phyloP scores from a whole-genome alignment of 352 stramenopile genomes.

The Phytophthora pluvialis region DNA sequence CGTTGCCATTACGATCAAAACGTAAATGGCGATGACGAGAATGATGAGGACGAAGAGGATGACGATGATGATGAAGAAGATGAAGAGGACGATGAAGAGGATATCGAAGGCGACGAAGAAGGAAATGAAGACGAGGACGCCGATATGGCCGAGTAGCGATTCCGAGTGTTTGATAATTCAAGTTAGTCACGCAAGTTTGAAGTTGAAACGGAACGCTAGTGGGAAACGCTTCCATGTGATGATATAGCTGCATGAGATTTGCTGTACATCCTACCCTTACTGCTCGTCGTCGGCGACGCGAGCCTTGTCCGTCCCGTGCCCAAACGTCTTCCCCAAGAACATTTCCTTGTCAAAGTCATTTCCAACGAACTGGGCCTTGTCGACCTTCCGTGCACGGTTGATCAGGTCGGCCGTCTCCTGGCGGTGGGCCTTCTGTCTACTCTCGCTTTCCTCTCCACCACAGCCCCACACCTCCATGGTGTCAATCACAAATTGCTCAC shows the following conservation, averaged over 20 bases:
- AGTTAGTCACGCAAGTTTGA: constrained; percentile 37
- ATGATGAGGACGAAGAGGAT: constrained; percentile 49
- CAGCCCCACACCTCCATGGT: constrained; percentile 85
- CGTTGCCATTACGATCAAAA: constrained; percentile 71
- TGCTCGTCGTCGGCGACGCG: constrained; percentile 76
- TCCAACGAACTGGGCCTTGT: constrained; percentile 86
- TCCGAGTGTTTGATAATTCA: constrained; percentile 38
- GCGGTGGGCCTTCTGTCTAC: constrained; percentile 66
- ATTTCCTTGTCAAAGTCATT: constrained; percentile 88
- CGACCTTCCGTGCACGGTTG: constrained; percentile 81
- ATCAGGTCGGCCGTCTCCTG: constrained; percentile 87
- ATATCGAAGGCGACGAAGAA: constrained; percentile 18
- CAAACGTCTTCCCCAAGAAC: constrained; percentile 83
- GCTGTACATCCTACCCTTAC: constrained; percentile 20
- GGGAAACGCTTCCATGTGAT: constrained; percentile 32
- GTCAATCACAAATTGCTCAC: constrained; percentile 68
- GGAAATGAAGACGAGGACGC: constrained; percentile 45
- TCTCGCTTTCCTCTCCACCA: constrained; percentile 59
- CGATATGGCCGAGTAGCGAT: constrained; percentile 49
- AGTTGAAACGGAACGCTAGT: constrained; percentile 26
- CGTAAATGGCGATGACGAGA: constrained; percentile 52
- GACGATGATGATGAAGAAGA: constrained; percentile 48
- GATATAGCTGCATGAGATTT: constrained; percentile 14
- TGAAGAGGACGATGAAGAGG: constrained; percentile 41
- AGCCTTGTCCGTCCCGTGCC: constrained; percentile 64